Base-by-base conservation (phyloP, 371 early-diverging fungal species). In the Mortierella sp. region DNA sequence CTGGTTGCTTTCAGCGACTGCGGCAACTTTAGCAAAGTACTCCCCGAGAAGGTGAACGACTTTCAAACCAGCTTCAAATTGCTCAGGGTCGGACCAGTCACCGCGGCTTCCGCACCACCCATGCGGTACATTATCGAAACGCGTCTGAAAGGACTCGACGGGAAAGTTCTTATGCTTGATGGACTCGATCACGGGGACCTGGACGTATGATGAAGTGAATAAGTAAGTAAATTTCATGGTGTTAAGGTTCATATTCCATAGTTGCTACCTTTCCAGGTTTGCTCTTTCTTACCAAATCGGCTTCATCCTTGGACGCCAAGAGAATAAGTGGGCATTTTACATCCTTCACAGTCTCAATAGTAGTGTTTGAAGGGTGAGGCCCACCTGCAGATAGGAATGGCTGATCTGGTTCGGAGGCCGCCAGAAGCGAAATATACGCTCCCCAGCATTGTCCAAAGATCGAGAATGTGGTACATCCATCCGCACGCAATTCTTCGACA, bases 361-460 rank as follows among this genome's bases (percentile, higher is more conserved):
- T 68, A 5, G 64, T 49, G 16, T 75, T 49, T n/a, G 75, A 69
- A 28, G 84, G 84, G 61, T 83, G 84, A 45, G 69, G 67, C 8
- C 75, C 72, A 11, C 79, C 84, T 1, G 66, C 68, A 0, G 73
- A 57, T 45, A 64, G 55, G 73, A 83, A 70, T 20, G 63, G 64
- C 3, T 28, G 43, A 2, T 60, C 64, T 2, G 60, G 66, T 22
- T 83, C 76, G 10, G 78, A 75, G 35, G 64, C 72, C 4, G 70
- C 73, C 43, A 47, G 51, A 24, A 54, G 60, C 3, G 75, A 22
- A 52, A 79, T 72, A 54, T 59, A 40, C 9, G 67, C 51, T 5
- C 84, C 84, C 84, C 75, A 79, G 73, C 84, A 83, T 39, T 78
- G 80, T 24, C 84, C 84, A 70, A 83, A 57, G 55, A 83, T 68